Percentiles rank a stretch among this genome's conserved stretches.
phyloP scores from a whole-genome alignment of 768 basidiomycete genomes.

The Tubosaeta sp. region DNA sequence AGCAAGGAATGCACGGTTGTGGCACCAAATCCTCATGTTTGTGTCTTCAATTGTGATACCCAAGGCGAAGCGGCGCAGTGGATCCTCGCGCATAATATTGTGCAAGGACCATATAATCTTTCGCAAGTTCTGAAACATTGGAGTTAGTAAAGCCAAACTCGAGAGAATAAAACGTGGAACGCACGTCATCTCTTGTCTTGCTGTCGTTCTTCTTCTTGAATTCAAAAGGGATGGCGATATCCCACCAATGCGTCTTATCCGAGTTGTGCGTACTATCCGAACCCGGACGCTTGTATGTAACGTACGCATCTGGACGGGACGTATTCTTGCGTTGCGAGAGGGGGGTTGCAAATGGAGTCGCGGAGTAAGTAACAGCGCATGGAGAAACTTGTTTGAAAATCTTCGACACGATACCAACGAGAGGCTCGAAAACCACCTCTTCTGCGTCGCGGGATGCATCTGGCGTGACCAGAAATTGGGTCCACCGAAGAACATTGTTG shows the following conservation, averaged over 20 bases:
- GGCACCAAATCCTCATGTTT: conserved; percentile 27
- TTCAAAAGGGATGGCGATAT: background rate
- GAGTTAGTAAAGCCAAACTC: background rate
- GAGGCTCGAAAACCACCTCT: background rate
- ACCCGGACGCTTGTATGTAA: background rate
- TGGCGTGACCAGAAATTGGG: background rate
- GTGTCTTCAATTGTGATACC: conserved; percentile 28
- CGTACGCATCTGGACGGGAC: background rate
- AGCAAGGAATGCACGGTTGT: background rate
- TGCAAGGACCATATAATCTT: conserved; percentile 29
- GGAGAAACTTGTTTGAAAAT: background rate
- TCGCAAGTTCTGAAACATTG: conserved; percentile 4
- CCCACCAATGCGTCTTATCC: background rate
- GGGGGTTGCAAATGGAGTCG: background rate
- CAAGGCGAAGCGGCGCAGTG: conserved; percentile 19
- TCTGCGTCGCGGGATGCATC: background rate
- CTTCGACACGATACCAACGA: background rate
- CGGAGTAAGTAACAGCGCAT: background rate
- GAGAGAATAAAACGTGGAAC: background rate
- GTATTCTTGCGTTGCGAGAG: background rate
- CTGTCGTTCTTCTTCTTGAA: background rate
- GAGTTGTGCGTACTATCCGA: background rate
- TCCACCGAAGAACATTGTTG: background rate
- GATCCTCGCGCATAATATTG: conserved; percentile 28
- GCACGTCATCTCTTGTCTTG: background rate